Conservation (phyloP, 169 alveolate species). For the Plasmodium billcollinsi region DNA sequence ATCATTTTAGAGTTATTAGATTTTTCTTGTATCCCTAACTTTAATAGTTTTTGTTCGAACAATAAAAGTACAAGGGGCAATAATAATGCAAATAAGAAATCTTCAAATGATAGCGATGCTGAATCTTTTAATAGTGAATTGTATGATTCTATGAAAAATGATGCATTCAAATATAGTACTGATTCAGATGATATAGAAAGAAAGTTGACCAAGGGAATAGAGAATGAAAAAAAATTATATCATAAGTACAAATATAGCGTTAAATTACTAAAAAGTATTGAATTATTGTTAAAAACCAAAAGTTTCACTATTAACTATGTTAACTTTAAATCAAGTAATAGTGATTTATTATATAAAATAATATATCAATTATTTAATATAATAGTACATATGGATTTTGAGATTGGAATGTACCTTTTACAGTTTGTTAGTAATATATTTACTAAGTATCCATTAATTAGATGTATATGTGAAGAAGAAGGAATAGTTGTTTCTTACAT, state of each 20-base stretch:
- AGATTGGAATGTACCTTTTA: conserved; percentile 27
- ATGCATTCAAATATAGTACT: not conserved
- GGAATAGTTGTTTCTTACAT: conserved; percentile 25
- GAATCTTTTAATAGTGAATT: not conserved
- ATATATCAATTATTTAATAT: conserved; percentile 22
- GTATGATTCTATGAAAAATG: not conserved
- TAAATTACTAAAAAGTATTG: conserved; percentile 40
- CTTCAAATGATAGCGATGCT: not conserved
- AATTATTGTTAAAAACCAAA: conserved; percentile 40
- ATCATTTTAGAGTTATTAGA: conserved; percentile 20
- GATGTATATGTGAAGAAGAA: conserved; percentile 39
- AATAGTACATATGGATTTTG: conserved; percentile 54
- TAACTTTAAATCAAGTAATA: conserved; percentile 42
- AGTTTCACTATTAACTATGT: conserved; percentile 33
- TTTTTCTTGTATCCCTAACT: conserved; percentile 14
- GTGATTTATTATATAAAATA: conserved; percentile 24
- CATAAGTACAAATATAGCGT: conserved; percentile 23
- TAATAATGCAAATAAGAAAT: not conserved
- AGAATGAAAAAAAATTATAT: not conserved
- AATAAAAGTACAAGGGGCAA: conserved; percentile 14
- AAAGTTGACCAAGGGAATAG: not conserved
- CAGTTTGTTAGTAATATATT: conserved; percentile 8
- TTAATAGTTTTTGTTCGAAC: conserved; percentile 3
- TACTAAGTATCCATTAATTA: conserved; percentile 28
- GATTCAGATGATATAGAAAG: not conserved